These are phyloP conservation scores for Camellia lanceoleosa DNA, from an alignment of 148 eudicot genomes.

Conservation along the genomic window DNA sequence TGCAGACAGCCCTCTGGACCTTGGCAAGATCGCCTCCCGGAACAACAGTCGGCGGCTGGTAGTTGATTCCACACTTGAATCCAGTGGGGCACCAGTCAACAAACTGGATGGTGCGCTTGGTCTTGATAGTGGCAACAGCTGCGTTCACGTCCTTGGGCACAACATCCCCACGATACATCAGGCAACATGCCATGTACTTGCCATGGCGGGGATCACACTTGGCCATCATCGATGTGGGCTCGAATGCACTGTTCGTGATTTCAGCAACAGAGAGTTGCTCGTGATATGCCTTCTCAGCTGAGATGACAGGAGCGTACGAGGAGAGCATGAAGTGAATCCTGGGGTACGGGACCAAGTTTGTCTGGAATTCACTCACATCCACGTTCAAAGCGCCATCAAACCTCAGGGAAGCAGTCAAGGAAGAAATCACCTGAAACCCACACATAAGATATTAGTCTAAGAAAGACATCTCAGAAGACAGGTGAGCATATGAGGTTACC, in stretches of 20 bases:
- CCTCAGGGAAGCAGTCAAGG: constrained; percentile 34
- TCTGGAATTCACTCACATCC: constrained; percentile 35
- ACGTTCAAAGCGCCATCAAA: constrained; percentile 37
- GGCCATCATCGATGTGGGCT: constrained; percentile 41
- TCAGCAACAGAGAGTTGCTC: constrained; percentile 38
- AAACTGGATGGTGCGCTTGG: constrained; percentile 37
- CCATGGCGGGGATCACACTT: constrained; percentile 37
- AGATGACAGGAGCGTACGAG: constrained; percentile 39
- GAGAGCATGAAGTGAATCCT: constrained; percentile 41
- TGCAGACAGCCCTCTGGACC: constrained; percentile 37
- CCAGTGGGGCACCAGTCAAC: constrained; percentile 41
- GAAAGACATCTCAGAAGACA: not conserved
- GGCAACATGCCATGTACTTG: constrained; percentile 36
- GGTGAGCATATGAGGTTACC: not conserved
- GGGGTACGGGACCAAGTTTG: constrained; percentile 37
- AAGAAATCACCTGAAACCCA: constrained; percentile 33
- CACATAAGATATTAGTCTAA: not conserved
- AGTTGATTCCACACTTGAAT: constrained; percentile 39
- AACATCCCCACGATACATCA: constrained; percentile 39
- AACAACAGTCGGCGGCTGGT: constrained; percentile 34
- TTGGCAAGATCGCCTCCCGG: constrained; percentile 38
- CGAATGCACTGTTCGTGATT: constrained; percentile 35
- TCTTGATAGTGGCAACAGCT: constrained; percentile 33
- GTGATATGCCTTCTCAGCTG: constrained; percentile 32
- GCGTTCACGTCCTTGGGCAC: constrained; percentile 37